These are phyloP conservation scores for Lasiosphaeris hirsuta DNA, from an alignment of 495 filamentous ascomycete species.

Conservation along the genomic window DNA sequence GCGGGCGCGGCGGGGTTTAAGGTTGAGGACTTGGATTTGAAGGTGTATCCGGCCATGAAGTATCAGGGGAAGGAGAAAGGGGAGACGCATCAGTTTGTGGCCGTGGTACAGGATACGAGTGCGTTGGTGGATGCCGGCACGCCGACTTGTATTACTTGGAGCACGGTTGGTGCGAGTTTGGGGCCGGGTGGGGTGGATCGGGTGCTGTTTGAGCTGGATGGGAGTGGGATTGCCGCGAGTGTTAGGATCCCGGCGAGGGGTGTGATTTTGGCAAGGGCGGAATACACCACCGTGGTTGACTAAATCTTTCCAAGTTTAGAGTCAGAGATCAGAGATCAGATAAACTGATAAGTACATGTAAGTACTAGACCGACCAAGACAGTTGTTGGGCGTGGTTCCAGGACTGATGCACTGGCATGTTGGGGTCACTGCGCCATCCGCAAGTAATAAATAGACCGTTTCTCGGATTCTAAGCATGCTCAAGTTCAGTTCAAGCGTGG, in stretches of 20 bases:
- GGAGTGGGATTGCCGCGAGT: background rate
- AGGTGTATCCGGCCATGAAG: constrained; percentile 5
- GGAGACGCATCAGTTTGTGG: constrained; percentile 10
- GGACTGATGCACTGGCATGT: too few species aligned
- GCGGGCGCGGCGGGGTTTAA: constrained; percentile 3
- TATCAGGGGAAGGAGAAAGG: background rate
- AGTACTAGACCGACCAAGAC: too few species aligned
- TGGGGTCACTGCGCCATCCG: too few species aligned
- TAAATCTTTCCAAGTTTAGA: too few species aligned
- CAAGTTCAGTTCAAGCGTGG: too few species aligned
- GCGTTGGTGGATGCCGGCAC: constrained; percentile 11
- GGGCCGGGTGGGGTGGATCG: background rate
- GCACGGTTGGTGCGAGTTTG: background rate
- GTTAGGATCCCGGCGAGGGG: background rate
- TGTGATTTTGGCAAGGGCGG: too few species aligned
- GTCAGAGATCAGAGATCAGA: too few species aligned
- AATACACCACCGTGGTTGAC: too few species aligned
- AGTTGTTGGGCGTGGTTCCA: too few species aligned
- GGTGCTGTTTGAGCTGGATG: constrained; percentile 4
- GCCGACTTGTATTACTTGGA: constrained; percentile 14
- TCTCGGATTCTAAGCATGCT: too few species aligned
- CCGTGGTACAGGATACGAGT: constrained; percentile 8
- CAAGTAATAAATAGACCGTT: too few species aligned
- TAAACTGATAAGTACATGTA: too few species aligned
- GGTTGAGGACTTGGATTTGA: background rate